Evolutionary conservation across 352 stramenopile genomes (phyloP), one percentile per base, ranked within the genome.

Genomic region (Phytophthora macrochlamydospora): DNA sequence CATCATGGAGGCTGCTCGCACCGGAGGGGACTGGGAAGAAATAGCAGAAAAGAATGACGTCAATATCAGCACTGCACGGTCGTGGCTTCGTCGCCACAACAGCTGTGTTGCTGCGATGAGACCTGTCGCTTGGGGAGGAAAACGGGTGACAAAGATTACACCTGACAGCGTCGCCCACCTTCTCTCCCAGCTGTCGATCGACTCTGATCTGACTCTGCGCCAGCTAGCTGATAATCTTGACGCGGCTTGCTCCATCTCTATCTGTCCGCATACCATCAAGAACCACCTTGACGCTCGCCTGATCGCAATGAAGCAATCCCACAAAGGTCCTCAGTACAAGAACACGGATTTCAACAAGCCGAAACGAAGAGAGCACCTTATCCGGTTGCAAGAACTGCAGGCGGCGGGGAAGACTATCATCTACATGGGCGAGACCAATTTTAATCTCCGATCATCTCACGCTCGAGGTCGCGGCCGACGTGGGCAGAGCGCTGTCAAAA

Each of bases 351-450:
- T 37, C 8, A 73, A 73, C 56, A 73, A 73, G 38, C 43, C 30
- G 4, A 73, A 73, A 12, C 53, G 59, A 1, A 11, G 8, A 2
- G 50, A 65, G 2, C 65, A 56, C 24, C 49, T 65, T 1, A 18
- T 43, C 2, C 8, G 9, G 28, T 29, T 68, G 2, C 56, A 60
- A 3, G 32, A 62, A 6, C 42, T 50, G 8, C 55, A 67, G 44
- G 45, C 60, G 0, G 12, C 14, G 4, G 56, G 46, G 3, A 61
- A 62, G 11, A 46, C 6, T 0, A 55, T 70, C 8, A 37, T 56
- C 30, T 67, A 74, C 45, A 46, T 70, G 7, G 61, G 67, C 30
- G 67, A 67, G 14, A 74, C 45, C 0, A 74, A 70, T 33, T 65
- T 74, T 24, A 74, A 74, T 28, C 42, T 66, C 0, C 68, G 65